Percentiles rank a stretch among this genome's conserved stretches.
Evolutionary conservation across 768 basidiomycete genomes (phyloP).

Genomic region (Tulasnella sp.): DNA sequence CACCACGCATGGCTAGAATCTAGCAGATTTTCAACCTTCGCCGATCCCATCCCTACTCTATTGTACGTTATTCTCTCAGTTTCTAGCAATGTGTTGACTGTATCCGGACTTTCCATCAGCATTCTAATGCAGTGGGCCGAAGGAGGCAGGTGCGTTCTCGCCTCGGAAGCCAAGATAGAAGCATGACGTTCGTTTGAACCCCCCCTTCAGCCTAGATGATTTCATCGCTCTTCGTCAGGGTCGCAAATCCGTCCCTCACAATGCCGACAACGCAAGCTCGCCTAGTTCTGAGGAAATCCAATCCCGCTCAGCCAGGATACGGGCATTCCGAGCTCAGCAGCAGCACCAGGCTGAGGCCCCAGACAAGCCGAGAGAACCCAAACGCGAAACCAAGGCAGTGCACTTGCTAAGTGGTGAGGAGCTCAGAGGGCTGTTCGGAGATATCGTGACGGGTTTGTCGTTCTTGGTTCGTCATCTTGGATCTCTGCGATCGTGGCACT

Average conservation of each 20-base stretch:
- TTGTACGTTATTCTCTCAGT: constrained; percentile 38
- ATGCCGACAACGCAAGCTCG: too few species aligned
- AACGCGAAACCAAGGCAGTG: constrained; percentile 36
- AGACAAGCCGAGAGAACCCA: constrained; percentile 19
- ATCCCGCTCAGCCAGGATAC: constrained; percentile 63
- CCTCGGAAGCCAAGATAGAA: background rate
- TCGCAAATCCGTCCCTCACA: too few species aligned
- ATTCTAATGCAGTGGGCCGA: constrained; percentile 92
- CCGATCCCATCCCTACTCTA: constrained; percentile 74
- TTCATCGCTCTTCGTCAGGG: constrained; percentile 70
- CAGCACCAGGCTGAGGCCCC: constrained; percentile 36
- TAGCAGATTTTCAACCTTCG: constrained; percentile 75
- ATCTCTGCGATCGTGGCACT: background rate
- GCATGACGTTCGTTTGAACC: background rate
- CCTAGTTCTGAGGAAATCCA: too few species aligned
- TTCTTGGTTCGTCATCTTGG: constrained; percentile 54
- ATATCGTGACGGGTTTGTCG: constrained; percentile 73
- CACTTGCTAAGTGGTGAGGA: constrained; percentile 80
- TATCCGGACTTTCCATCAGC: constrained; percentile 29
- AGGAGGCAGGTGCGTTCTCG: constrained; percentile 38
- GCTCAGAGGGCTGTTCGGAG: constrained; percentile 63
- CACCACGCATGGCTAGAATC: constrained; percentile 92
- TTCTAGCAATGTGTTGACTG: background rate
- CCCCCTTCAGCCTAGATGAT: constrained; percentile 39
- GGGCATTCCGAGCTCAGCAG: constrained; percentile 60